Evolutionary conservation across 1,139 yeast species (phyloP).

Genomic region (Protomyces inouyei): DNA sequence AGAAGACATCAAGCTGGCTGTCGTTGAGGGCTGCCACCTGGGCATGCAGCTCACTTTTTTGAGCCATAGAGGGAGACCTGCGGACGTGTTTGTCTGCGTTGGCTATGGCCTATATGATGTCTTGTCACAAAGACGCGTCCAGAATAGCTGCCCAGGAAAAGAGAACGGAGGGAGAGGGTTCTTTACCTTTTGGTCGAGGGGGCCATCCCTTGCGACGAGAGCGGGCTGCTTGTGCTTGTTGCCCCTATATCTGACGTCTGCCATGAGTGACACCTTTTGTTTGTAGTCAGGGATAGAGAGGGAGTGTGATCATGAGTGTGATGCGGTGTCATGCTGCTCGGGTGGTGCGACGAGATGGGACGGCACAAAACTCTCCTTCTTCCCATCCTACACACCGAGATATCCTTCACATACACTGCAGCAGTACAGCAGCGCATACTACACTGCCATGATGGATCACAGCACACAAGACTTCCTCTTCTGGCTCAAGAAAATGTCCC

Average conservation of each 20-base stretch:
- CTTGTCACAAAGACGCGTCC: neutral
- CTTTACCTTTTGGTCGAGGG: neutral
- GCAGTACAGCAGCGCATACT: too few species aligned
- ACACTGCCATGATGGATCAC: neutral
- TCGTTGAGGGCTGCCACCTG: neutral
- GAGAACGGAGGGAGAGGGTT: neutral
- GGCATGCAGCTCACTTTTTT: neutral
- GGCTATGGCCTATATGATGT: neutral
- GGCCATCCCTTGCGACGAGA: neutral
- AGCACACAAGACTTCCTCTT: constrained; percentile 19
- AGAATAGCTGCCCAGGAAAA: neutral
- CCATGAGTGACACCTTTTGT: neutral
- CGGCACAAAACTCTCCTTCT: too few species aligned
- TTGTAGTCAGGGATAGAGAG: too few species aligned
- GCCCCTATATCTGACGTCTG: constrained; percentile 3
- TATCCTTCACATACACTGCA: too few species aligned
- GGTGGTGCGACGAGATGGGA: too few species aligned
- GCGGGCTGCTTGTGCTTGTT: neutral
- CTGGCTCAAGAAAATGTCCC: constrained; percentile 19
- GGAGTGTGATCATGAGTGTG: too few species aligned
- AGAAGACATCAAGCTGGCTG: neutral
- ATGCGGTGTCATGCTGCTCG: too few species aligned
- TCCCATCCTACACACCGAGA: too few species aligned
- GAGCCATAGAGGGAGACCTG: too few species aligned
- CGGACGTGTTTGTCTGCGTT: too few species aligned